Conservation (phyloP, 176 grass and related monocot genomes). For the Pharus latifolius region DNA sequence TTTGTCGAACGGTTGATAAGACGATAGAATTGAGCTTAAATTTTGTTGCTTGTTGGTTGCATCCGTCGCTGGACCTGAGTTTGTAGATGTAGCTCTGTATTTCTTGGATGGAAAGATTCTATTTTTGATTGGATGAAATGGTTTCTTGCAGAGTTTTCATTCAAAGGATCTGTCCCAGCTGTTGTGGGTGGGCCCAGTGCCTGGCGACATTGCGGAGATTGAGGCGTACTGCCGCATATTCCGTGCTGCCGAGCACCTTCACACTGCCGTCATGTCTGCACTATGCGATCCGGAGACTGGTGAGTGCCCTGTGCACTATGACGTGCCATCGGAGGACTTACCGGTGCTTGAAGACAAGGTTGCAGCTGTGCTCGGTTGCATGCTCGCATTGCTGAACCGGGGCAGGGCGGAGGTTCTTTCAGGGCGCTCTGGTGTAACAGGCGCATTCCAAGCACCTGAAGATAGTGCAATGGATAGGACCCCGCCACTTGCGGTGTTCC, state of each 20-base stretch:
- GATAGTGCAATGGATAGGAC: slow-evolving; percentile 42
- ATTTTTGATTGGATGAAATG: not conserved
- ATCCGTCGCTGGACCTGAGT: not conserved
- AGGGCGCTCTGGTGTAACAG: slow-evolving; percentile 37
- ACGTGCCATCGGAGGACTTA: slow-evolving; percentile 57
- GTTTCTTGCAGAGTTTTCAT: slow-evolving; percentile 49
- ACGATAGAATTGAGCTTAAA: not conserved
- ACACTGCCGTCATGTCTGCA: slow-evolving; percentile 63
- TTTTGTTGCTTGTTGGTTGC: slow-evolving; percentile 12
- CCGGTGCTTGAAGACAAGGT: slow-evolving; percentile 80
- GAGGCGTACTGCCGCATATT: slow-evolving; percentile 94
- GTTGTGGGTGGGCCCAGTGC: slow-evolving; percentile 74
- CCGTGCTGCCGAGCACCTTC: slow-evolving; percentile 73
- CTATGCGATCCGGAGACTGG: slow-evolving; percentile 93
- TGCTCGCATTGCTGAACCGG: slow-evolving; percentile 66
- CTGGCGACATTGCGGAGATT: slow-evolving; percentile 82
- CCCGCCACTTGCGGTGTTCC: slow-evolving; percentile 73
- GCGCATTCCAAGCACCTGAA: slow-evolving; percentile 36
- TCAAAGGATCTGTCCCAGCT: slow-evolving; percentile 59
- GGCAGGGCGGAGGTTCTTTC: slow-evolving; percentile 73
- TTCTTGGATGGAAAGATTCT: not conserved
- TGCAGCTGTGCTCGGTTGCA: slow-evolving; percentile 67
- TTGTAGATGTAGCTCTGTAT: not conserved
- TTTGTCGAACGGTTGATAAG: not conserved
- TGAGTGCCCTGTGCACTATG: slow-evolving; percentile 55